A percentile compares a stretch with the other conserved stretches of the same genome.
These are phyloP conservation scores for Pelargonium cotyledonis DNA, from an alignment of 441 rosid species.

Conservation along the genomic window DNA sequence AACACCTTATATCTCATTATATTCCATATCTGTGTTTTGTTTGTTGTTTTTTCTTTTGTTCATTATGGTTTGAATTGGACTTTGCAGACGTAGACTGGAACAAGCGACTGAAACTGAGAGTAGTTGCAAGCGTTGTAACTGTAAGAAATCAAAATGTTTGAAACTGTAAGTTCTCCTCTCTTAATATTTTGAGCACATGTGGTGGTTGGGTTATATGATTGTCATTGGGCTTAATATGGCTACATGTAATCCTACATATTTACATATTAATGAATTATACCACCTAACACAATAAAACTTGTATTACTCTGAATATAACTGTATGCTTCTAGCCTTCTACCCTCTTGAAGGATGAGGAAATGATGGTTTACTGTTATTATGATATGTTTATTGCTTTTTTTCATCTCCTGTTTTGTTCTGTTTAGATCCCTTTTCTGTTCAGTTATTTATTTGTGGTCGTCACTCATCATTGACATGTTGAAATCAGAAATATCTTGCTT, in stretches of 20 bases:
- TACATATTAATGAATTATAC: background rate
- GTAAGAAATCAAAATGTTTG: constrained; percentile 97
- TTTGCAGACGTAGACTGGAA: constrained; percentile 59
- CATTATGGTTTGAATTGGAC: constrained; percentile 9
- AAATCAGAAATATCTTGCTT: no score
- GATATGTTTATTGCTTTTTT: no score
- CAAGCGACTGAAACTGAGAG: constrained; percentile 52
- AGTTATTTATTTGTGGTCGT: no score
- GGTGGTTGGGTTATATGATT: background rate
- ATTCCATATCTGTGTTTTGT: background rate
- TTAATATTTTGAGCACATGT: background rate
- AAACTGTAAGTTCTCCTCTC: constrained; percentile 67
- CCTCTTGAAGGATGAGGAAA: background rate
- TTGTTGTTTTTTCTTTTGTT: background rate
- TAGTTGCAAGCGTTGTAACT: constrained; percentile 92
- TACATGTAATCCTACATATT: background rate
- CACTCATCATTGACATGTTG: no score
- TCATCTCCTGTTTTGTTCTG: no score
- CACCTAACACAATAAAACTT: background rate
- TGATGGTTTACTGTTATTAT: background rate
- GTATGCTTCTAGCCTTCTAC: background rate
- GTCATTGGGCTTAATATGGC: no score
- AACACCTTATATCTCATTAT: background rate
- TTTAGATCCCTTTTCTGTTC: no score
- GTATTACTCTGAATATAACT: background rate